phyloP scores from a whole-genome alignment of 768 basidiomycete species.

The Coprinopsis strossmayeri region DNA sequence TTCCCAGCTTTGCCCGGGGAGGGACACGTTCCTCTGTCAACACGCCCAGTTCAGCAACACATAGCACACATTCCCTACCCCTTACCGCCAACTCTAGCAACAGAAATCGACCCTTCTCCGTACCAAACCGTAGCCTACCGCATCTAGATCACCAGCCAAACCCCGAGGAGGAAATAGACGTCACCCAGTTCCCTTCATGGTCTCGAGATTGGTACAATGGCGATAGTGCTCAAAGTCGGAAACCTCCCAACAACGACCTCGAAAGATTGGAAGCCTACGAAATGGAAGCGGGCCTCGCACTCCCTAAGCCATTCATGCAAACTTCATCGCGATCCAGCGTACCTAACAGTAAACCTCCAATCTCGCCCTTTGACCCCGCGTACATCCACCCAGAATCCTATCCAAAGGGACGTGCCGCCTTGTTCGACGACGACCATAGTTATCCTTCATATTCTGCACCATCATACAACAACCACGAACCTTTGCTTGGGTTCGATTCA shows the following conservation, averaged over 20 bases:
- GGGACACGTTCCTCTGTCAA: slow-evolving; percentile 34
- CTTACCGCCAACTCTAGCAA: slow-evolving; percentile 16
- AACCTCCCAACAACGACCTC: slow-evolving; percentile 18
- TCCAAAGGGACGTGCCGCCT: slow-evolving; percentile 2
- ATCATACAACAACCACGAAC: slow-evolving; percentile 12
- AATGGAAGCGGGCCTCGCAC: slow-evolving; percentile 10
- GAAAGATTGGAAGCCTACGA: slow-evolving; percentile 13
- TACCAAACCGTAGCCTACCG: slow-evolving; percentile 28
- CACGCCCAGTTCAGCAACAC: slow-evolving; percentile 13
- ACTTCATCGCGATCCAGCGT: slow-evolving; percentile 3
- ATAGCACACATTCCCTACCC: slow-evolving; percentile 20
- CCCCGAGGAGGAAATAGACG: slow-evolving; percentile 42
- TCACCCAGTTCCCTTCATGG: slow-evolving; percentile 59
- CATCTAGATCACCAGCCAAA: slow-evolving; percentile 18
- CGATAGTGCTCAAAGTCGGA: slow-evolving; percentile 11
- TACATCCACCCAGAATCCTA: slow-evolving; percentile 15
- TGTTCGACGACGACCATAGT: slow-evolving; percentile 20
- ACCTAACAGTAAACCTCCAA: neutral
- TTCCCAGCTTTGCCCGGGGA: slow-evolving; percentile 38
- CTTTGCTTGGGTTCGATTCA: slow-evolving; percentile 18
- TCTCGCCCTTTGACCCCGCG: slow-evolving; percentile 27
- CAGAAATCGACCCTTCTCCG: slow-evolving; percentile 38
- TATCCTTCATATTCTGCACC: slow-evolving; percentile 20
- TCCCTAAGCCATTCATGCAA: slow-evolving; percentile 2
- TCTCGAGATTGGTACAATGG: slow-evolving; percentile 54